Percentiles rank a stretch among this genome's conserved stretches.
Evolutionary conservation across 768 basidiomycete species (phyloP).

Genomic region (Phaffia australis): DNA sequence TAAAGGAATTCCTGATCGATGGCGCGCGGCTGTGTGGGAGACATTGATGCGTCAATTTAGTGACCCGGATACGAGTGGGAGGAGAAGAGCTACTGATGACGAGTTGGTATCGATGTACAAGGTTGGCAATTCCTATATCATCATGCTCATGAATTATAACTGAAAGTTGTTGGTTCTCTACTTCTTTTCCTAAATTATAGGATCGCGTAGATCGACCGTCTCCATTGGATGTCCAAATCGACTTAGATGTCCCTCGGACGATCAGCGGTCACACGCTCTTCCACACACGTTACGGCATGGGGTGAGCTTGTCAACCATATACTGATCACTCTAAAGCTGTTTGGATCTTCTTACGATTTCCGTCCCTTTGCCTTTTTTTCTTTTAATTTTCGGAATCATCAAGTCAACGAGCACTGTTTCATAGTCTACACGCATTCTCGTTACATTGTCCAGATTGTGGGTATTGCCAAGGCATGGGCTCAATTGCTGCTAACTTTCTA

Average conservation of each 20-base stretch:
- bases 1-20: constrained; percentile 94
- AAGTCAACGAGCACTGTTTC: constrained; percentile 89
- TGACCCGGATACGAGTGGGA: constrained; percentile 27
- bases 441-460: constrained; percentile 74
- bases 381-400: neutral
- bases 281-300: constrained; percentile 86
- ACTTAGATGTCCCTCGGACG: constrained; percentile 91
- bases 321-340: constrained; percentile 5
- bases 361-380: neutral
- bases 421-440: constrained; percentile 85
- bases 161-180: neutral
- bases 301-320: constrained; percentile 47
- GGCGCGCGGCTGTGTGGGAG: constrained; percentile 88
- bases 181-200: constrained; percentile 30
- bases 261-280: constrained; percentile 92
- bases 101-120: constrained; percentile 38
- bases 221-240: constrained; percentile 88
- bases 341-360: neutral
- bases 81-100: constrained; percentile 33
- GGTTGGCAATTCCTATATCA: constrained; percentile 26
- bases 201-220: constrained; percentile 68
- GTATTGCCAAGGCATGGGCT: constrained; percentile 98
- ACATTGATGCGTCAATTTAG: constrained; percentile 48
- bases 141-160: neutral
- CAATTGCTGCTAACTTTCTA: constrained; percentile 84